Evolutionary conservation across 129 eudicot species (phyloP).

Genomic region (Helichrysum umbraculigerum): DNA sequence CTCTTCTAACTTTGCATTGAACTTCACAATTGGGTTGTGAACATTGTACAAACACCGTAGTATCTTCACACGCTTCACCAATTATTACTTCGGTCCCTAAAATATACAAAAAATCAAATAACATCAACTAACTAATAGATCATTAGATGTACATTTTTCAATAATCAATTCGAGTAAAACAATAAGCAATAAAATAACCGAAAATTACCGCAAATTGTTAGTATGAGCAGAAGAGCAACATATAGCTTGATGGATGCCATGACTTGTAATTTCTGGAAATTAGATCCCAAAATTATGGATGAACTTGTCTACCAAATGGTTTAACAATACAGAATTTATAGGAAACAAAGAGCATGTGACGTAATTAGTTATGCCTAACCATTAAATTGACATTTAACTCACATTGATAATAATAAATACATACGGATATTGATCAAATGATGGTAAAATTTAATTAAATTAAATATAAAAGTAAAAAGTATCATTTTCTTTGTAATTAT

Average conservation of each 20-base stretch:
- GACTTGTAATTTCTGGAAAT: background rate
- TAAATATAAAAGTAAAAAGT: no score
- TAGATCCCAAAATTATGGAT: background rate
- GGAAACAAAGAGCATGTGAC: background rate
- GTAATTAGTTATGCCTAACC: background rate
- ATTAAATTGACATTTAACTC: no score
- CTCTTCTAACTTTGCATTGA: no score
- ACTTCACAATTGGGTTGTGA: no score
- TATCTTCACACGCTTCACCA: no score
- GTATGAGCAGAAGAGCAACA: constrained; percentile 17
- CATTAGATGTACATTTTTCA: background rate
- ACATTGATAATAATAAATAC: no score
- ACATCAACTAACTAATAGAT: background rate
- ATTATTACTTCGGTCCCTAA: no score
- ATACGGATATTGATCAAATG: no score
- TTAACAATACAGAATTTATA: background rate
- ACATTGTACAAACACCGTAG: no score
- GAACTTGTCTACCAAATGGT: background rate
- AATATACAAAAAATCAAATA: no score
- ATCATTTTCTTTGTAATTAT: no score
- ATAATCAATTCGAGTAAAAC: background rate
- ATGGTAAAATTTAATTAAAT: no score
- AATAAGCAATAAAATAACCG: background rate
- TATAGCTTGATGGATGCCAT: constrained; percentile 23
- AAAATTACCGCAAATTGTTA: background rate